phyloP scores from a whole-genome alignment of 768 basidiomycete species.

The Auriscalpium microsporum region DNA sequence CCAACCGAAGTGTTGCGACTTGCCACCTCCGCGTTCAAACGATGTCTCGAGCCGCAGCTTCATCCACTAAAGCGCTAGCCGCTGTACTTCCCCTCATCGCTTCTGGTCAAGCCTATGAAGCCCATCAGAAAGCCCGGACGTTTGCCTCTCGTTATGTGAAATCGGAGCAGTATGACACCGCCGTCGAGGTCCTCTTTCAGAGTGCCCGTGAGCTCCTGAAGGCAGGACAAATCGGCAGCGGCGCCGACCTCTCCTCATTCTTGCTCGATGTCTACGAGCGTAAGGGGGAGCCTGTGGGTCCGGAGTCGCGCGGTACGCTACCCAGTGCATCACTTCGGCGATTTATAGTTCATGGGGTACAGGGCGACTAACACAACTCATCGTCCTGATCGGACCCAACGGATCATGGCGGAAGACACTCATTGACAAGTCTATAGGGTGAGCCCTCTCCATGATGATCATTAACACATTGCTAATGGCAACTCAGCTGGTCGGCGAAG shows the following conservation, averaged over 20 bases:
- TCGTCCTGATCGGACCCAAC: constrained; percentile 71
- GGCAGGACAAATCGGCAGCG: constrained; percentile 80
- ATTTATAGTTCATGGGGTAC: neutral
- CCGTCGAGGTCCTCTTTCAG: constrained; percentile 90
- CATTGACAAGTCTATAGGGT: constrained; percentile 80
- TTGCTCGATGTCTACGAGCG: constrained; percentile 78
- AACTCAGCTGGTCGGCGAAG: constrained; percentile 75
- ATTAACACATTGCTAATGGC: neutral
- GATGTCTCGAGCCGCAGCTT: constrained; percentile 8
- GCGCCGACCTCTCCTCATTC: constrained; percentile 75
- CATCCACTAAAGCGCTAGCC: constrained; percentile 60
- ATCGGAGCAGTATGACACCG: constrained; percentile 72
- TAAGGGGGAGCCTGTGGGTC: constrained; percentile 62
- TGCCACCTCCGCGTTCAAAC: no score
- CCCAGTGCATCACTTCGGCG: neutral
- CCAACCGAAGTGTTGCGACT: no score
- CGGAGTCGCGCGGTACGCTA: constrained; percentile 69
- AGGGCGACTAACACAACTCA: constrained; percentile 88
- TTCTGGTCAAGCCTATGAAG: constrained; percentile 74
- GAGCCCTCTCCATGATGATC: constrained; percentile 23
- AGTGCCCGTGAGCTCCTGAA: constrained; percentile 84
- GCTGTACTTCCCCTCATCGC: constrained; percentile 70
- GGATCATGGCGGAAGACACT: constrained; percentile 89
- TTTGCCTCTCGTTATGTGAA: constrained; percentile 86
- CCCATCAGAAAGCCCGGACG: constrained; percentile 94